Base-by-base conservation (phyloP, 306 rosid genomes). In the Medicago lupulina region DNA sequence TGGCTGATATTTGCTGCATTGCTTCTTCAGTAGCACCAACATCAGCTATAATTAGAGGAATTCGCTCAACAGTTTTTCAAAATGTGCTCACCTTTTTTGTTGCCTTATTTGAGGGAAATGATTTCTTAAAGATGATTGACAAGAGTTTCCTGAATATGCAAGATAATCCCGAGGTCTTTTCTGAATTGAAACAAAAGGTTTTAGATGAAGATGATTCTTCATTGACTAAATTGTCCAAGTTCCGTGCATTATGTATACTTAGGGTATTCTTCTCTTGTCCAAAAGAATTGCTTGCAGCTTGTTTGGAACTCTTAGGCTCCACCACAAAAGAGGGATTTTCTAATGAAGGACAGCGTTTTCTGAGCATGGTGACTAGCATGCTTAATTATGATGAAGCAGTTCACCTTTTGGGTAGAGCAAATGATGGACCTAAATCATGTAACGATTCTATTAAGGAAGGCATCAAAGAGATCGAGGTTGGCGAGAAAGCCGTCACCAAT, bases 11-110 rank as follows among this genome's bases (percentile, higher is more conserved):
- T 66, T 95, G 97, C 80, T 57, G 82, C 67, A 71, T 83, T 40
- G 96, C 91, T 64, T 86, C 96, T 70, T 82, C 88, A 0, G 94
- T 85, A 81, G 91, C 88, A 6, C 81, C 85, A 36, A 89, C 87
- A 13, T 92, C 96, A 47, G 80, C 97, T 81, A 93, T 89, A 80
- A 85, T 89, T 73, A 83, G 83, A 83, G 92, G 92, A 79, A 90
- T 92, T 76, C 84, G 93, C 79, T 89, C 88, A 72, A 83, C 86
- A 43, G 97, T 92, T 85, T 95, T 90, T 80, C 95, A 89, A 81
- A 84, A 85, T 60, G 88, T 86, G 81, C 92, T 95, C 76, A 59
- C 84, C 67, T 95, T 92, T 76, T 92, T 87, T 57, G 74, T 82
- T 64, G 66, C 90, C 58, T 81, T 79, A 18, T 83, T 88, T 69